phyloP scores from a whole-genome alignment of 306 rosid genomes.

The Dalbergia cultrata region DNA sequence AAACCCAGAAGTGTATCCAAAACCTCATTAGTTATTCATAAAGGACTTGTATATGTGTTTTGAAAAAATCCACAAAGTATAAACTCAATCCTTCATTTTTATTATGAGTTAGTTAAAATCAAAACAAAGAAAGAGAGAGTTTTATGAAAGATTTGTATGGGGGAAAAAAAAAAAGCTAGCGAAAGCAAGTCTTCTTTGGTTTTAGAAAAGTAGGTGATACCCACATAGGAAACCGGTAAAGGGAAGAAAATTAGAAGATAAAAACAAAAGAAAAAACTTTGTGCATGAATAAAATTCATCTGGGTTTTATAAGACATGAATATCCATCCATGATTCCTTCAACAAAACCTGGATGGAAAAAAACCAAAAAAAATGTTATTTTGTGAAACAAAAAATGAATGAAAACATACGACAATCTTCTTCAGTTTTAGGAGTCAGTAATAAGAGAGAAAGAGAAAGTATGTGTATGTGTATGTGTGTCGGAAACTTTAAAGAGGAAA shows the following conservation, averaged over 20 bases:
- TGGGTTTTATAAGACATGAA: neutral
- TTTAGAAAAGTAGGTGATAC: neutral
- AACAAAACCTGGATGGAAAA: neutral
- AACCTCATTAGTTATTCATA: neutral
- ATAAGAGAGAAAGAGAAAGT: fast-evolving
- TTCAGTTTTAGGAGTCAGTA: neutral
- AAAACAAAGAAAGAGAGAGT: too few relatives aligned
- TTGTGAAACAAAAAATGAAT: neutral
- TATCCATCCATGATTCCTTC: neutral
- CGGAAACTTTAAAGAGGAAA: neutral
- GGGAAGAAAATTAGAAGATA: too few relatives aligned
- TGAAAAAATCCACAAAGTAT: too few relatives aligned
- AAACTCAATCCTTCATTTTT: neutral
- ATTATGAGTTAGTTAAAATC: neutral
- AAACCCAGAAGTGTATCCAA: slow-evolving; percentile 9
- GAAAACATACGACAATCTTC: neutral
- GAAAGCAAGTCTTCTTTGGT: slow-evolving; percentile 36
- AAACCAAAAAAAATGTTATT: neutral
- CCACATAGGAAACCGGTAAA: neutral
- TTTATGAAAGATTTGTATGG: neutral
- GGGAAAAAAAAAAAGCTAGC: slow-evolving; percentile 36
- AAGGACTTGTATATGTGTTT: neutral
- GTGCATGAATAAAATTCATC: neutral
- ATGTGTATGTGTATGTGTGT: neutral
- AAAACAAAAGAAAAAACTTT: neutral